A percentile compares a stretch with the other conserved stretches of the same genome.
Conservation (phyloP, 257 asterid genomes). For the Primulina tabacum region DNA sequence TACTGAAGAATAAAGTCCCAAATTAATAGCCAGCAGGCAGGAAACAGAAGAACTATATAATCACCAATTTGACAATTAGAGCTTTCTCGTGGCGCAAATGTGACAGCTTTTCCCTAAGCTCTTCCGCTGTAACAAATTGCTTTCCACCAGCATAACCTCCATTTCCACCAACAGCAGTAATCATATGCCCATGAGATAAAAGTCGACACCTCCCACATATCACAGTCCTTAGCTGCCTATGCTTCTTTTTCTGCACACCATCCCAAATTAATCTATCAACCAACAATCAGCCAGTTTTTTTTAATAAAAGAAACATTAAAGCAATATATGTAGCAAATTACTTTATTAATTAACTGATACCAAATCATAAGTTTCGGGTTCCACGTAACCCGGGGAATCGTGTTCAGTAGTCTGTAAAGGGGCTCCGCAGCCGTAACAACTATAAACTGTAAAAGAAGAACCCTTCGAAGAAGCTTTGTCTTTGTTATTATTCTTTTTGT, state of each 20-base stretch:
- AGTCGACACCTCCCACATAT: conserved; percentile 93
- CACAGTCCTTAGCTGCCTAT: conserved; percentile 67
- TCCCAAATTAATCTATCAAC: conserved; percentile 20
- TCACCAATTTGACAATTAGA: conserved; percentile 81
- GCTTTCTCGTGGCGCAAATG: conserved; percentile 84
- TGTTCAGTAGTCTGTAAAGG: conserved; percentile 65
- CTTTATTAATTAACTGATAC: conserved; percentile 14
- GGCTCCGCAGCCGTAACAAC: conserved; percentile 96
- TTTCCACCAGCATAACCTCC: conserved; percentile 99
- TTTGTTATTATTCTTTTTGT: conserved; percentile 39
- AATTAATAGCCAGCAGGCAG: conserved; percentile 11
- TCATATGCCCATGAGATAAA: conserved; percentile 92
- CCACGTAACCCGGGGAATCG: conserved; percentile 75
- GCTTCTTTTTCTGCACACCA: conserved; percentile 81
- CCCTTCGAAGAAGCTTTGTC: conserved; percentile 42
- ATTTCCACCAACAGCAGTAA: conserved; percentile 98
- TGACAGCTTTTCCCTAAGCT: conserved; percentile 87
- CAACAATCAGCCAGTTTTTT: conserved; percentile 16
- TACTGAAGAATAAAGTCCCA: conserved; percentile 11
- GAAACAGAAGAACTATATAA: background rate
- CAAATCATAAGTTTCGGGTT: conserved; percentile 42
- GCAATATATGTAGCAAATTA: background rate
- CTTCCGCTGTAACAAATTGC: conserved; percentile 89
- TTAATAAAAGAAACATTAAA: background rate
- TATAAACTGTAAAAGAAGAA: conserved; percentile 31